Evolutionary conservation across 371 early-diverging fungal species (phyloP).

Genomic region (Spiromyces aspiralis): DNA sequence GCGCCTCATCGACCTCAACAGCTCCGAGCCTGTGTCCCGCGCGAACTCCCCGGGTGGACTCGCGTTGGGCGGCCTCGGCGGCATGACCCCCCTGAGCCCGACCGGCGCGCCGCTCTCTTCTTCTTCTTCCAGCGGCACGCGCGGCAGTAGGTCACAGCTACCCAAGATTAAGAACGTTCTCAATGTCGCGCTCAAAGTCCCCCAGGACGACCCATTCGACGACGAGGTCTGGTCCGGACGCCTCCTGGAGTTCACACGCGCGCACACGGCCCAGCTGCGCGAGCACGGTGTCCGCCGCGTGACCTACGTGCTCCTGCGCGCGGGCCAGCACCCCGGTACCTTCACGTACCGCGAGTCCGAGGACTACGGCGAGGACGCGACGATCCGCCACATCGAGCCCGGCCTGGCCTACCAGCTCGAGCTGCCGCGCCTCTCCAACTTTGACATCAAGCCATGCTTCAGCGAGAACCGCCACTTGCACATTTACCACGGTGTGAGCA

Average conservation of each 20-base stretch:
- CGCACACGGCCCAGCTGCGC: slow-evolving; percentile 43
- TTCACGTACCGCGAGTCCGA: slow-evolving; percentile 89
- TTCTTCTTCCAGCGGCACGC: not conserved
- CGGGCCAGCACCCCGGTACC: slow-evolving; percentile 72
- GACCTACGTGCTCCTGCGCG: slow-evolving; percentile 73
- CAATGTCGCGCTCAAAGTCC: slow-evolving; percentile 57
- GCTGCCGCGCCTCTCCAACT: slow-evolving; percentile 79
- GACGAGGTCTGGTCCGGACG: slow-evolving; percentile 45
- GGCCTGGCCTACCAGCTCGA: slow-evolving; percentile 95
- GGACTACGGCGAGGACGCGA: slow-evolving; percentile 75
- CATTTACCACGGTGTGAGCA: slow-evolving; percentile 88
- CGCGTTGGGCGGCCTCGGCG: not conserved
- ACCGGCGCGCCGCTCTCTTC: slow-evolving; percentile 9
- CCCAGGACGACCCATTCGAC: slow-evolving; percentile 32
- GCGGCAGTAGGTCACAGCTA: too few species aligned
- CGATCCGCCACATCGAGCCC: slow-evolving; percentile 95
- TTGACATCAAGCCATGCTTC: slow-evolving; percentile 87
- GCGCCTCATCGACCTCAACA: slow-evolving; percentile 7
- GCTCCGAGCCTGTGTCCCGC: not conserved
- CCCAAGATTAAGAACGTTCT: slow-evolving; percentile 45
- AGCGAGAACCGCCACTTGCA: slow-evolving; percentile 86
- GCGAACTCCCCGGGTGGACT: not conserved
- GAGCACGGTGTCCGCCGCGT: slow-evolving; percentile 70
- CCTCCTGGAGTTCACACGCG: slow-evolving; percentile 38
- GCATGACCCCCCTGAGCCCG: not conserved